A percentile compares a stretch with the other conserved stretches of the same genome.
Evolutionary conservation across 352 stramenopile species (phyloP).

Genomic region (Pythium guiyangense): DNA sequence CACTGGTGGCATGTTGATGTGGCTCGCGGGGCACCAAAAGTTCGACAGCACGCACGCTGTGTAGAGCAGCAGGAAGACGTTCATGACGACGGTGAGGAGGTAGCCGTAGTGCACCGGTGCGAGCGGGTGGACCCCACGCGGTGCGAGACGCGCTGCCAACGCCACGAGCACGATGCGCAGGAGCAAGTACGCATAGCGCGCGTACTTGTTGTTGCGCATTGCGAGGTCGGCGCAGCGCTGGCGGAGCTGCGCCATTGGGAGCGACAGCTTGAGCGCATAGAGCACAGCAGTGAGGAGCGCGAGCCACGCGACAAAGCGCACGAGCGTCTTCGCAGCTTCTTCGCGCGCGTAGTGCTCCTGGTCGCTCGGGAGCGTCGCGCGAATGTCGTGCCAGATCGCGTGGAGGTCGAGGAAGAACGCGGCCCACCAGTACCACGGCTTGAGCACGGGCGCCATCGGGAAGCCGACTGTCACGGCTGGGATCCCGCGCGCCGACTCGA

Average conservation of each 20-base stretch:
- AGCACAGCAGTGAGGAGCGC: constrained; percentile 55
- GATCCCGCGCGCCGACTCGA: constrained; percentile 73
- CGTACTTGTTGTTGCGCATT: constrained; percentile 48
- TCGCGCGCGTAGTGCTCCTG: constrained; percentile 70
- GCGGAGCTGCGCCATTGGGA: constrained; percentile 58
- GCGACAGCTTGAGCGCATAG: constrained; percentile 55
- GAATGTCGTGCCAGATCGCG: constrained; percentile 82
- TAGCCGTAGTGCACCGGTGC: constrained; percentile 74
- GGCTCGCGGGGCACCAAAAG: constrained; percentile 55
- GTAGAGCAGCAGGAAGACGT: constrained; percentile 77
- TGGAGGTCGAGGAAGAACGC: constrained; percentile 80
- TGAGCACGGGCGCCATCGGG: constrained; percentile 83
- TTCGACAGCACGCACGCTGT: constrained; percentile 73
- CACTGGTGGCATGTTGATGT: constrained; percentile 62
- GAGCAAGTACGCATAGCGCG: constrained; percentile 40
- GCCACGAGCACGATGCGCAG: constrained; percentile 58
- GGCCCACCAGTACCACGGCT: constrained; percentile 88
- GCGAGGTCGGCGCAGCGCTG: constrained; percentile 52
- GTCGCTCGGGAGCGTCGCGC: constrained; percentile 54
- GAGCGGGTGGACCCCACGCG: constrained; percentile 59
- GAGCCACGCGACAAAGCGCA: constrained; percentile 49
- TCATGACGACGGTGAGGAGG: constrained; percentile 71
- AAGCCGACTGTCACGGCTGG: constrained; percentile 81
- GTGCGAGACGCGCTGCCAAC: constrained; percentile 51
- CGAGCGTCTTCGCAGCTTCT: constrained; percentile 61